phyloP scores from a whole-genome alignment of 495 filamentous ascomycete species.

The Poronia punctata region DNA sequence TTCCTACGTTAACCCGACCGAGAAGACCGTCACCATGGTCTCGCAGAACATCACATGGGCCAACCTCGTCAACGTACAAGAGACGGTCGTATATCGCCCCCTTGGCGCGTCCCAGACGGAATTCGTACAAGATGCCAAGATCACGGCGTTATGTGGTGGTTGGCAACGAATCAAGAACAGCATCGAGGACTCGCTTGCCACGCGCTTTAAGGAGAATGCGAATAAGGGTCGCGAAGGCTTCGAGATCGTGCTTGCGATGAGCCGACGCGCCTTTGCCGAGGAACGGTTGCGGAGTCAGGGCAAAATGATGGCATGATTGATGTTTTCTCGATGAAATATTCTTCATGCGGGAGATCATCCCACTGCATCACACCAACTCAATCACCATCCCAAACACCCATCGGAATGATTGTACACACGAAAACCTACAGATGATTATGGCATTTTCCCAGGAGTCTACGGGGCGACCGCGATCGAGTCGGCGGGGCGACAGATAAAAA shows the following conservation, averaged over 20 bases:
- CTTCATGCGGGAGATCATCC: not conserved
- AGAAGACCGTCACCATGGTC: conserved; percentile 87
- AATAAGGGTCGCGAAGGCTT: conserved; percentile 84
- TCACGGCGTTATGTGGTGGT: conserved; percentile 89
- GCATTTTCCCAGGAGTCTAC: conserved; percentile 20
- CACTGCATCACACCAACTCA: conserved; percentile 2
- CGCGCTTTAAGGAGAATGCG: conserved; percentile 86
- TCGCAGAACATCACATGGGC: conserved; percentile 85
- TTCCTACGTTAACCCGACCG: conserved; percentile 78
- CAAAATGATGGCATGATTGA: conserved; percentile 17
- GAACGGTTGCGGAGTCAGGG: conserved; percentile 37
- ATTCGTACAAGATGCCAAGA: conserved; percentile 82
- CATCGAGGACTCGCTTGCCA: conserved; percentile 86
- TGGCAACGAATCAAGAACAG: conserved; percentile 92
- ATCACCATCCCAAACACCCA: not conserved
- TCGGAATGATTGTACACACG: conserved; percentile 11
- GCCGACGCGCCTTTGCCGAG: conserved; percentile 83
- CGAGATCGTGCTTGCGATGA: conserved; percentile 90
- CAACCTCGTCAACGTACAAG: conserved; percentile 79
- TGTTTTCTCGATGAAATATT: not conserved
- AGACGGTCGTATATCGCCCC: conserved; percentile 81
- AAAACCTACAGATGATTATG: conserved; percentile 18
- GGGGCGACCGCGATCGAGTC: conserved; percentile 8
- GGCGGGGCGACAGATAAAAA: conserved; percentile 13
- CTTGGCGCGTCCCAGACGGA: conserved; percentile 57